Conservation (phyloP, 2,329 filamentous ascomycete species). For the Phaeoacremonium minimum region DNA sequence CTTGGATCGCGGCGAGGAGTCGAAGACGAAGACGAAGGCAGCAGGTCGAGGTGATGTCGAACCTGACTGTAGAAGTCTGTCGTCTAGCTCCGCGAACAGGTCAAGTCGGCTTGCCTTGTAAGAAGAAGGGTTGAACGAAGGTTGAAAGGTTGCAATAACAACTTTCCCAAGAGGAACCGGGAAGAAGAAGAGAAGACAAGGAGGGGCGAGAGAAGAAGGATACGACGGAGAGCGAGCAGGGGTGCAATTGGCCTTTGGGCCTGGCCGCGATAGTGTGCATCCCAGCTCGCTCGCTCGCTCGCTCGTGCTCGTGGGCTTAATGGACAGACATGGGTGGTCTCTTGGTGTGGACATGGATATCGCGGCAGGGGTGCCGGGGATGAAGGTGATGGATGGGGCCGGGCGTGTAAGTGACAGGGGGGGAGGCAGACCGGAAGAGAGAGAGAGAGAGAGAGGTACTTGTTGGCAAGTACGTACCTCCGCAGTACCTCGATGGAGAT, state of each 20-base stretch:
- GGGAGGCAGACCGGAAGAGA: no score
- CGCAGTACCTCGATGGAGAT: no score
- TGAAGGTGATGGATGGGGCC: no score
- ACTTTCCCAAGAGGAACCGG: neutral
- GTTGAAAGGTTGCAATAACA: neutral
- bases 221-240: neutral
- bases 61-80: neutral
- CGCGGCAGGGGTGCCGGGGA: neutral
- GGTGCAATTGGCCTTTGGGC: neutral
- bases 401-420: no score
- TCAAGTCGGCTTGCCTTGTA: no score
- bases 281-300: neutral
- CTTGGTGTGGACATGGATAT: neutral
- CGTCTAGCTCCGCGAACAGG: neutral
- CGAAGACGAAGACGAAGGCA: constrained; percentile 4
- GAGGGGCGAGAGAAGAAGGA: neutral
- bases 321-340: no score
- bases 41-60: neutral
- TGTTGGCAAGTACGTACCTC: no score
- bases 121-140: neutral
- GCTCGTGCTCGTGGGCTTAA: neutral
- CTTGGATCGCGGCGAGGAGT: neutral
- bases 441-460: no score
- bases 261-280: neutral
- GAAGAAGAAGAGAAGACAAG: neutral